Conservation (phyloP, 2,329 filamentous ascomycete genomes). For the Aspergillus awamori region DNA sequence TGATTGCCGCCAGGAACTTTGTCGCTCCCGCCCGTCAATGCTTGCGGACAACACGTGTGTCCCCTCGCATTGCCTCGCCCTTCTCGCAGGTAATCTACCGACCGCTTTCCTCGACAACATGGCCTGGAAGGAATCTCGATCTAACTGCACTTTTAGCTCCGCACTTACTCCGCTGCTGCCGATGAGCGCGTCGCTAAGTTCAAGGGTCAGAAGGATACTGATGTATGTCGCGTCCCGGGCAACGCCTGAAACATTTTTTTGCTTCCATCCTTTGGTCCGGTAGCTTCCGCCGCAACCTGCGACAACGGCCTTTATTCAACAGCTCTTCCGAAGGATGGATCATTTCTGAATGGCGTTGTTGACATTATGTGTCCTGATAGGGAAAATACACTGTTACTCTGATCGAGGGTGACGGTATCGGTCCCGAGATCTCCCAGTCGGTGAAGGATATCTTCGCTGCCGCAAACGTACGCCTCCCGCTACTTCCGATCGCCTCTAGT, state of each 20-base stretch:
- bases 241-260: slow-evolving; percentile 18
- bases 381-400: slow-evolving; percentile 94
- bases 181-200: slow-evolving; percentile 85
- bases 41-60: slow-evolving; percentile 65
- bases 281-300: slow-evolving; percentile 25
- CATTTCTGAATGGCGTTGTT: slow-evolving; percentile 18
- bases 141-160: slow-evolving; percentile 48
- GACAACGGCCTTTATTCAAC: slow-evolving; percentile 3
- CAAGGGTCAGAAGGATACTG: slow-evolving; percentile 82
- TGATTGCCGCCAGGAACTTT: slow-evolving; percentile 81
- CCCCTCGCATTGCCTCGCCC: slow-evolving; percentile 51
- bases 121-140: slow-evolving; percentile 16
- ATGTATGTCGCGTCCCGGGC: slow-evolving; percentile 63
- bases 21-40: slow-evolving; percentile 77
- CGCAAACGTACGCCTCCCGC: slow-evolving; percentile 67
- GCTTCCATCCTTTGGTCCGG: slow-evolving; percentile 31
- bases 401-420: slow-evolving; percentile 99
- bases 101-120: slow-evolving; percentile 15
- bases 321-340: slow-evolving; percentile 1
- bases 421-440: slow-evolving; percentile 94
- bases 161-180: slow-evolving; percentile 61
- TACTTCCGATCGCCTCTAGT: slow-evolving; percentile 3
- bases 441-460: slow-evolving; percentile 99
- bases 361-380: slow-evolving; percentile 50
- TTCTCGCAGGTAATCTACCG: slow-evolving; percentile 59